phyloP scores from a whole-genome alignment of 75 land plant genomes.

The Selaginella tamariscina region DNA sequence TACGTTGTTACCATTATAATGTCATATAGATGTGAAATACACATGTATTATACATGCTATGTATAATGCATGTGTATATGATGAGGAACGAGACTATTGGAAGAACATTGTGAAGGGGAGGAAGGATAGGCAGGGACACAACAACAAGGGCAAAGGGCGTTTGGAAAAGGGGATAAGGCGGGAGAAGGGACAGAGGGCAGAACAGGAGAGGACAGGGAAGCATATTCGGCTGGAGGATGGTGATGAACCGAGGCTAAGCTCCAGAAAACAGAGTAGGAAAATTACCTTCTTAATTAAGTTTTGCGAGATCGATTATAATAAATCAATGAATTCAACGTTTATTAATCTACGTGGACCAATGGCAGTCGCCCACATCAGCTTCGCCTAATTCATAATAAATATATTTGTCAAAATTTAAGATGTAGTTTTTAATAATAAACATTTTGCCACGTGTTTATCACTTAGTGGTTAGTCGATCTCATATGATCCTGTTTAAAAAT shows the following conservation, averaged over 20 bases:
- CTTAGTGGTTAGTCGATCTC: background rate
- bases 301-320: background rate
- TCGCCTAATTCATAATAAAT: too few relatives aligned
- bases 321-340: too few relatives aligned
- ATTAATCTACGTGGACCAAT: too few relatives aligned
- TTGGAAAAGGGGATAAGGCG: too few relatives aligned
- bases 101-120: constrained; percentile 35
- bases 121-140: background rate
- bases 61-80: too few relatives aligned
- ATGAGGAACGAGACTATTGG: constrained; percentile 82
- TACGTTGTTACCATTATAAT: background rate
- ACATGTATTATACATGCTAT: too few relatives aligned
- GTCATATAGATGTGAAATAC: too few relatives aligned
- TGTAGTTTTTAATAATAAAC: background rate
- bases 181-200: background rate
- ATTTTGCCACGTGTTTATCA: background rate
- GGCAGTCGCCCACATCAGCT: too few relatives aligned
- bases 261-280: background rate
- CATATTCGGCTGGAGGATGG: background rate
- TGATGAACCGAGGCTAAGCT: background rate
- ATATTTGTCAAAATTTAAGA: background rate
- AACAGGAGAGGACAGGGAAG: constrained; percentile 3
- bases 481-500: background rate
- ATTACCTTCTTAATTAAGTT: background rate
- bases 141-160: too few relatives aligned